Evolutionary conservation across 345 rosid species (phyloP).

Genomic region (Xanthoceras sorbifolium): DNA sequence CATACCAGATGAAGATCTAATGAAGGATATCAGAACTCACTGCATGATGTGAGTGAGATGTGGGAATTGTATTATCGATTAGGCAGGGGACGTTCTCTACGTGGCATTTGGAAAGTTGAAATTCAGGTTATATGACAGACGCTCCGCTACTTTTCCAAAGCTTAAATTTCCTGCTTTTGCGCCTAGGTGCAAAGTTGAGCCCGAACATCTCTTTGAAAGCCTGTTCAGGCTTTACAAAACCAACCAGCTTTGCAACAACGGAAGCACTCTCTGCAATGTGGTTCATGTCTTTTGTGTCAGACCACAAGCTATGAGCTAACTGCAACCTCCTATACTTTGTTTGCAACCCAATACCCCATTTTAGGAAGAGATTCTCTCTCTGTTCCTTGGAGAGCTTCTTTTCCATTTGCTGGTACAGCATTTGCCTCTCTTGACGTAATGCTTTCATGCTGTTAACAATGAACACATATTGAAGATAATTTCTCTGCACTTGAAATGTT

Average conservation of each 20-base stretch:
- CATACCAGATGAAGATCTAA: slow-evolving; percentile 9
- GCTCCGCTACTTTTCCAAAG: slow-evolving; percentile 41
- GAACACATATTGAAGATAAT: neutral
- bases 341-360: slow-evolving; percentile 69
- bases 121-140: slow-evolving; percentile 30
- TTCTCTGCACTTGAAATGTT: neutral
- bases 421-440: slow-evolving; percentile 64
- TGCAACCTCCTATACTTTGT: slow-evolving; percentile 65
- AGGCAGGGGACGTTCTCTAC: neutral
- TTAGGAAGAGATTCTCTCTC: slow-evolving; percentile 65
- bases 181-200: slow-evolving; percentile 40
- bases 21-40: neutral
- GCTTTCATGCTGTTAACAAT: slow-evolving; percentile 51
- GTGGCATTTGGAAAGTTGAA: neutral
- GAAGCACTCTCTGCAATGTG: slow-evolving; percentile 73
- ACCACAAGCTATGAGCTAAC: slow-evolving; percentile 63
- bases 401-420: slow-evolving; percentile 59
- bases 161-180: slow-evolving; percentile 32
- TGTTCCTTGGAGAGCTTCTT: slow-evolving; percentile 57
- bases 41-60: neutral
- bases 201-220: slow-evolving; percentile 52
- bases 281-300: slow-evolving; percentile 56
- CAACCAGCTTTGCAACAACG: slow-evolving; percentile 67
- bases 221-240: slow-evolving; percentile 45
- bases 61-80: neutral